phyloP scores from a whole-genome alignment of 2,329 filamentous ascomycete species.

The Aspergillus pseudoterreus region DNA sequence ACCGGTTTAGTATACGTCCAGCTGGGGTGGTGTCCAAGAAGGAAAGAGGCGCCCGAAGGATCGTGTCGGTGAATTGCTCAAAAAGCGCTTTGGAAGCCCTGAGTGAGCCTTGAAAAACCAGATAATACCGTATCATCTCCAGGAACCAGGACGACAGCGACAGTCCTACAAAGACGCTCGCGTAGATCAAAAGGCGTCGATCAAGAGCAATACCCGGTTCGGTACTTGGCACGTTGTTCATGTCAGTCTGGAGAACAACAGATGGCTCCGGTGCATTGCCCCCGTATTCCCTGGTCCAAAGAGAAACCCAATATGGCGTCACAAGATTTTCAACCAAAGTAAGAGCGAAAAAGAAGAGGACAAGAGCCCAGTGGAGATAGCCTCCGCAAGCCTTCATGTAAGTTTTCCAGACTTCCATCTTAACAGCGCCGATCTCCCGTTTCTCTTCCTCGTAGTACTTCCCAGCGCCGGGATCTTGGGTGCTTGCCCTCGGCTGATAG shows the following conservation, averaged over 20 bases:
- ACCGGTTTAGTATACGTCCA: slow-evolving; percentile 71
- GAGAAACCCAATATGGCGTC: slow-evolving; percentile 34
- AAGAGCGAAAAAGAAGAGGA: slow-evolving; percentile 49
- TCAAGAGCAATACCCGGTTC: not conserved
- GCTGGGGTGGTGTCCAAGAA: slow-evolving; percentile 77
- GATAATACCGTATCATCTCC: slow-evolving; percentile 54
- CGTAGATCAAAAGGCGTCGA: not conserved
- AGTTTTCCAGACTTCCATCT: slow-evolving; percentile 59
- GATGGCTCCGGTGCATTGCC: not conserved
- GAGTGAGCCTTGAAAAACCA: slow-evolving; percentile 63
- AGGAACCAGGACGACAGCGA: slow-evolving; percentile 1
- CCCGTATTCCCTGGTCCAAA: slow-evolving; percentile 34
- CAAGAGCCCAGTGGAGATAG: slow-evolving; percentile 56
- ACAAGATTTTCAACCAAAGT: slow-evolving; percentile 8
- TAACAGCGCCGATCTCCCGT: slow-evolving; percentile 66
- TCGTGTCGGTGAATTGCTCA: slow-evolving; percentile 60
- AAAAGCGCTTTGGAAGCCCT: slow-evolving; percentile 68
- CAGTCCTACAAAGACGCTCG: slow-evolving; percentile 4
- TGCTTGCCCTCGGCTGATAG: not conserved
- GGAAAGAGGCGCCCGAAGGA: slow-evolving; percentile 66
- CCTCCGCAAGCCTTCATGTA: slow-evolving; percentile 69
- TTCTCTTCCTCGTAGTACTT: slow-evolving; percentile 73
- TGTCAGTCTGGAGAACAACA: not conserved
- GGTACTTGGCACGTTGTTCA: too few species aligned
- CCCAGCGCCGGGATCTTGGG: slow-evolving; percentile 12